Base-by-base conservation (phyloP, 306 rosid species). In the Prosopis cineraria region DNA sequence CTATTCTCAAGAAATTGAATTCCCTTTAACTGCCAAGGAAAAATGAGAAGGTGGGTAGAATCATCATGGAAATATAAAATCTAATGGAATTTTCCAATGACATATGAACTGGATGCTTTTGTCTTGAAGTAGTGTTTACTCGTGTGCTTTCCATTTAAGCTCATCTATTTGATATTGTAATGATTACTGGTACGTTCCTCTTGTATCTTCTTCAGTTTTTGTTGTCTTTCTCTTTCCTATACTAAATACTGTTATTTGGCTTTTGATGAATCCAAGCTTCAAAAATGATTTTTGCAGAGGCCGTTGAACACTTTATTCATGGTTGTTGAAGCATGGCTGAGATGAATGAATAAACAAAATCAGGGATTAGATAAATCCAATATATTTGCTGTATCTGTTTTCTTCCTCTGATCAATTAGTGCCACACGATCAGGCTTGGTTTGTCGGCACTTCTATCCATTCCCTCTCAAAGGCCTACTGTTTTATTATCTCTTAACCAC, bases 11-110 rank as follows among this genome's bases (percentile, higher is more conserved):
- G 36, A 70, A 75, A 66, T 50, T 71, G 7, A 58, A 58, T 64
- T 24, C 68, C 79, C 68, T 65, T 73, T 78, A 77, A 65, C 66
- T 65, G 73, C 74, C 40, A 70, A 37, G 85, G 85, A 75, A 78
- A 77, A 84, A 68, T 81, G 45, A 79, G 77, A 77, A 78, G 78
- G 74, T 68, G 63, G 47, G 44, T n/a, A 30, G 74, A 56, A 64
- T 37, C 52, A 40, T 82, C 52, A 40, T 82, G 68, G 67, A 43
- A 72, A 66, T 78, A 56, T 76, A 60, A 24, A 31, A 31, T 47
- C 43, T 60, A 63, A 31, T 58, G 40, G 45, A 58, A 50, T 65
- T 70, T 67, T 55, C 68, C 53, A 20, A 69, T 63, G 24, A 34
- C 6, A 53, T 79, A 55, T 84, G 88, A 78, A 70, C 36, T 45